Percentiles rank a stretch among this genome's conserved stretches.
Evolutionary conservation across 2,329 filamentous ascomycete genomes (phyloP).

Genomic region (Penicillium sp.): DNA sequence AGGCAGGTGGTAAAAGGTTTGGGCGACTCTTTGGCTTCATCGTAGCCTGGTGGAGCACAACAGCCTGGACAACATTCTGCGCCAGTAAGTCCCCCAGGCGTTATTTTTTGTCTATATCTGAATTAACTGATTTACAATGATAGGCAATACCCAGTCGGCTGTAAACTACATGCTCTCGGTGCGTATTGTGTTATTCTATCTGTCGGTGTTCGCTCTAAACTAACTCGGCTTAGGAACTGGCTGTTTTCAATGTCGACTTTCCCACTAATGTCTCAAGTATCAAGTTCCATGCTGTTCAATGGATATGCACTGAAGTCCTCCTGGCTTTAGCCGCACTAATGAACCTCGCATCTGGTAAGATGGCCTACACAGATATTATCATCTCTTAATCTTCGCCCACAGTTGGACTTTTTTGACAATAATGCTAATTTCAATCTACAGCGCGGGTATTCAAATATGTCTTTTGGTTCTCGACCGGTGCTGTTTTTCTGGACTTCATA

Average conservation of each 20-base stretch:
- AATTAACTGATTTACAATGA: neutral
- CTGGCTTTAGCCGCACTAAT: conserved; percentile 51
- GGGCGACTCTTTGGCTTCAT: conserved; percentile 59
- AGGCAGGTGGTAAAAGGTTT: conserved; percentile 56
- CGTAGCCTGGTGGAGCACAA: conserved; percentile 64
- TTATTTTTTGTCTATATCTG: neutral
- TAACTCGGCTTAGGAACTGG: conserved; percentile 50
- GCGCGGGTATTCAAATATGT: conserved; percentile 35
- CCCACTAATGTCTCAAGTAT: conserved; percentile 53
- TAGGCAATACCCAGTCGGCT: conserved; percentile 52
- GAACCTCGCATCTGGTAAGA: conserved; percentile 53
- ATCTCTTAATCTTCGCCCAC: neutral
- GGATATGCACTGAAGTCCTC: conserved; percentile 57
- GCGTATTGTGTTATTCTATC: conserved; percentile 14
- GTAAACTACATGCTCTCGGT: conserved; percentile 56
- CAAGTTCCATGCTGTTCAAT: conserved; percentile 62
- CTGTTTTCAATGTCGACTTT: conserved; percentile 57
- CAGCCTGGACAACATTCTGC: conserved; percentile 61
- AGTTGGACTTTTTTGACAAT: neutral
- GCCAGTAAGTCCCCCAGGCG: conserved; percentile 41
- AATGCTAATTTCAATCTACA: conserved; percentile 4
- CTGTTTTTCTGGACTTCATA: conserved; percentile 59
- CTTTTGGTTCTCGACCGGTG: conserved; percentile 51
- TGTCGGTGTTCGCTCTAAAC: neutral
- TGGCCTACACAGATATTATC: neutral